Conservation (phyloP, 495 filamentous ascomycete species). For the Penicillium dipodomyicola region DNA sequence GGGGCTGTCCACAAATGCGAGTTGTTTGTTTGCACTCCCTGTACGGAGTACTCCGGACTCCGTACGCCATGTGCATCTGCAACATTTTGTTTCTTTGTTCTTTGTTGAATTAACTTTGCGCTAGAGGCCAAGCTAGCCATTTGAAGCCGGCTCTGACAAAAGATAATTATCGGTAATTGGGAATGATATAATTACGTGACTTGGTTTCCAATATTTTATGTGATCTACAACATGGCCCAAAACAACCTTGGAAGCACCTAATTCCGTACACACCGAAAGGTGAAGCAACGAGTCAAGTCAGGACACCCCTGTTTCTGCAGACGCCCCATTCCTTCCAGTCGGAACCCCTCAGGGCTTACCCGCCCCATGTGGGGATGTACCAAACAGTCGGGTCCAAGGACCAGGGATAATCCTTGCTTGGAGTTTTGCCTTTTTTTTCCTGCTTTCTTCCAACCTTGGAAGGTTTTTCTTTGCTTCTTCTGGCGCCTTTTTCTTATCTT, state of each 20-base stretch:
- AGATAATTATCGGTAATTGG: background rate
- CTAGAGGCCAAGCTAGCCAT: background rate
- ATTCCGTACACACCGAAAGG: too few relatives aligned
- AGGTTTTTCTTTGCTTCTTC: too few relatives aligned
- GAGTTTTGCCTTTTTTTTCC: constrained; percentile 3
- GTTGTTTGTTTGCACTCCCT: background rate
- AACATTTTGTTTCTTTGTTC: background rate
- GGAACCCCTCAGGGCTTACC: constrained; percentile 5
- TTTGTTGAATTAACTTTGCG: background rate
- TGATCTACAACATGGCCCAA: background rate
- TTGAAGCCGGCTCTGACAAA: background rate
- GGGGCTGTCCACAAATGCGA: background rate
- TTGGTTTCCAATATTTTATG: too few relatives aligned
- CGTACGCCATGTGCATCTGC: background rate
- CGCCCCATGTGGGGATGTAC: constrained; percentile 6
- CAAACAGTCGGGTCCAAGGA: constrained; percentile 2
- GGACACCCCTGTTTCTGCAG: constrained; percentile 3
- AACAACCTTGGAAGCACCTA: background rate
- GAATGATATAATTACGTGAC: too few relatives aligned
- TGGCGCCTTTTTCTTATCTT: background rate
- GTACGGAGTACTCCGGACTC: background rate
- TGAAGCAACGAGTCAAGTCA: background rate
- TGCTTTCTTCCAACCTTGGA: background rate
- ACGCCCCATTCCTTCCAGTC: background rate
- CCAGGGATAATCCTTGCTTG: constrained; percentile 2